Base-by-base conservation (phyloP, 805 yeast species). In the Citeromyces matritensis region DNA sequence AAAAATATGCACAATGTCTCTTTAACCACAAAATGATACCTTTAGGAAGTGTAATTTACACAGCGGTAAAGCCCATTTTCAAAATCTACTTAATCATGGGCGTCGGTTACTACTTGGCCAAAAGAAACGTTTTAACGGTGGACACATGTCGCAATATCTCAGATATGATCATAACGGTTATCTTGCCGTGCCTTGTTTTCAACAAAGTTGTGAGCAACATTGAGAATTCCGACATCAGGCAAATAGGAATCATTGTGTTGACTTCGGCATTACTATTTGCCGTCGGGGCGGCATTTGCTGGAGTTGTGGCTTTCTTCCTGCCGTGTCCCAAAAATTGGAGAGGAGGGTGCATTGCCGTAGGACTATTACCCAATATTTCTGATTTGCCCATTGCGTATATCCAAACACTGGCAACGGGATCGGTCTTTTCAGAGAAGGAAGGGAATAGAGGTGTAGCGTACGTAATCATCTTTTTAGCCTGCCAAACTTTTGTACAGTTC, bases 321-420 rank as follows among this genome's bases (percentile, higher is more conserved):
- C 73, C 73, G 4, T 68, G 71, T 4, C 94, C 94, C 3, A 65
- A 63, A 36, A 53, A 65, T 25, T 83, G 93, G 88, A 55, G 65
- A 15, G 91, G 94, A 33, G 94, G 94, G 0, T 47, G 77, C 12
- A 38, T 78, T 5, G 64, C 76, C 19, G 83, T 80, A 7, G 84
- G 88, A 0, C 57, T 79, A 21, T 70, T 82, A 44, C 86, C 85
- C 28, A 83, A 83, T 45, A 72, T 78, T 28, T 70, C 85, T 10
- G 94, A 83, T 53, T 59, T 83, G 34, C 94, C 95, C 1, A 79
- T 83, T 41, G 94, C 94, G 0, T 84, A 83, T 41, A 49, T 75
- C 24, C 83, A 76, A 43, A 77, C 88, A 3, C 54, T 83, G 44
- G 75, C 80, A 15, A 63, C 69, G 10, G 73, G 84, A 1, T 58